Evolutionary conservation across 257 asterid genomes (phyloP), one percentile per base, ranked within the genome.

Genomic region (Apocynum venetum): DNA sequence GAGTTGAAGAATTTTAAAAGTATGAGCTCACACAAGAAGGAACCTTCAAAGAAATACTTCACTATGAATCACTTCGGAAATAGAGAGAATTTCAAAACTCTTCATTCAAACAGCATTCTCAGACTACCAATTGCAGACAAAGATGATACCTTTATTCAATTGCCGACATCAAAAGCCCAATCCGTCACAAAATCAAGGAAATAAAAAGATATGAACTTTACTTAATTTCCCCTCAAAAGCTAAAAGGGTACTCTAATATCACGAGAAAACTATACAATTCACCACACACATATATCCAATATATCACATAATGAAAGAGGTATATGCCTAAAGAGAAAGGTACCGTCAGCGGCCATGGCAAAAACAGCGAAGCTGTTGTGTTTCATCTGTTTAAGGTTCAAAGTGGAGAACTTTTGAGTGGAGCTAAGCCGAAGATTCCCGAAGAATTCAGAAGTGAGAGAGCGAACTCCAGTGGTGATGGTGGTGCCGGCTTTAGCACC

Each of bases 301-400:
- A 61, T 36, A 61, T 61, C 43, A 61, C 40, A 61, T 4, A 13
- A 63, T 35, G 35, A 63, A 20, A 38, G 35, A 63, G 8, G 46
- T 0, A 38, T 1, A 19, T 36, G 17, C 8, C 66, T 49, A 31
- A 74, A 55, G 38, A 74, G 71, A 73, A 75, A 74, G 69, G 72
- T 82, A 95, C 96, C 88, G 4, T 86, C 96, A 78, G 93, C 87
- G 66, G 96, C 92, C 97, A 93, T 91, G 75, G 96, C 93, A 61
- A 82, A 81, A 78, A 92, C 91, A 60, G 89, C 83, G 38, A 92
- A 83, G 67, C 71, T 53, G 36, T 67, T 83, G 77, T 81, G 79
- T 65, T 76, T 80, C 76, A 75, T 75, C 80, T 77, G 87, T 47
- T 85, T 85, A 3, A 71, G 89, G 17, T 77, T 88, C 80, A 84